Base-by-base conservation (phyloP, 352 stramenopile species). In the Peronospora farinosa region DNA sequence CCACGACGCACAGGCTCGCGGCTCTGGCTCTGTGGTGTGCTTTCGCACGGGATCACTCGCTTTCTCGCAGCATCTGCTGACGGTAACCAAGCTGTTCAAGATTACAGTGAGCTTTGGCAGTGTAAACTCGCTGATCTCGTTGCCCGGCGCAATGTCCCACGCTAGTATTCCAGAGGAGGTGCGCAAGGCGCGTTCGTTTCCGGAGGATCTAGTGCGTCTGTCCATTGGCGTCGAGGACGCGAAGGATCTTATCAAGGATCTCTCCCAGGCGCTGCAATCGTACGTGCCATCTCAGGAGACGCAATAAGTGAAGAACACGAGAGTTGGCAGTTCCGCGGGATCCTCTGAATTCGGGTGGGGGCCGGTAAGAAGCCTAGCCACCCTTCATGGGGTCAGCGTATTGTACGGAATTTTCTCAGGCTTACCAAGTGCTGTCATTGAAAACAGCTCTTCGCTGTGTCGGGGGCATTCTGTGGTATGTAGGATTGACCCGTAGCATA, bases 61-160 rank as follows among this genome's bases (percentile, higher is more conserved):
- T 13, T 74, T 95, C 40, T 95, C 84, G 47, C 85, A 95, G 63
- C 86, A 96, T 65, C 62, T 96, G 30, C 85, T 97, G 42, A 86
- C 80, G 10, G 72, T 82, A 25, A 96, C 89, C n/a, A 96, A 96
- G 69, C 73, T 97, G 2, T 96, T 97, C 65, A 96, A 96, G 70
- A 96, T 96, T 66, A 97, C 88, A 5, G 81, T 90, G 46, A 96
- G 80, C 67, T 96, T 97, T 52, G 91, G 91, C 42, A 91, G 78
- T 44, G 88, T 96, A 21, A 95, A 97, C 67, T 96, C 86, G 54
- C 64, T 97, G 12, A 95, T 96, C 53, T 95, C 85, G 50, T 69
- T 96, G 39, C 88, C 86, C 1, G 86, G 82, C 37, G 84, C 95
- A 19, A 98, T 98, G 94, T 98, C 95, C 7, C 95, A 98, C 72